phyloP scores from a whole-genome alignment of 441 rosid genomes.

The Gossypium laxum region DNA sequence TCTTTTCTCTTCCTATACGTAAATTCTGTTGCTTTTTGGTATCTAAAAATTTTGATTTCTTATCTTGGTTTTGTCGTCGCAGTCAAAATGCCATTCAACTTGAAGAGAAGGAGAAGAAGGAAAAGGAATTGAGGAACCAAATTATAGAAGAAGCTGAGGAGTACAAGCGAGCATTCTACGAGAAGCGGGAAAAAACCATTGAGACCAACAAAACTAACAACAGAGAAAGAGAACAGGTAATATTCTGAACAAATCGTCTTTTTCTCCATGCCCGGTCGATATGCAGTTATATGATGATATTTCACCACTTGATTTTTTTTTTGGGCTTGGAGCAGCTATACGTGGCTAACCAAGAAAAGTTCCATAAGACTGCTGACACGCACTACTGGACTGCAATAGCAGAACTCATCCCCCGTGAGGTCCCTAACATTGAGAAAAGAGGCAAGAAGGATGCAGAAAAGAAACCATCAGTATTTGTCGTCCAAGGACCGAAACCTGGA shows the following conservation, averaged over 20 bases:
- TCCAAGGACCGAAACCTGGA: slow-evolving; percentile 49
- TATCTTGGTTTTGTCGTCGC: slow-evolving; percentile 11
- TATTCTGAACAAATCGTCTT: background rate
- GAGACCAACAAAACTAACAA: slow-evolving; percentile 51
- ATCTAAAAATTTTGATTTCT: background rate
- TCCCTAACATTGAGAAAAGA: slow-evolving; percentile 55
- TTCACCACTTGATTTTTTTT: background rate
- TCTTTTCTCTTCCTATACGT: background rate
- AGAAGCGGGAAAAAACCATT: slow-evolving; percentile 51
- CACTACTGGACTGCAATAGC: slow-evolving; percentile 76
- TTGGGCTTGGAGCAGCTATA: slow-evolving; percentile 33
- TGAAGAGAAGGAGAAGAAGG: slow-evolving; percentile 73
- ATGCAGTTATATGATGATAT: background rate
- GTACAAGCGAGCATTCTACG: slow-evolving; percentile 46
- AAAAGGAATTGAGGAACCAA: slow-evolving; percentile 63
- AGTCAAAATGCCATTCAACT: slow-evolving; percentile 62
- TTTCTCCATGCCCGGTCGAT: background rate
- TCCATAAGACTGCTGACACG: slow-evolving; percentile 59
- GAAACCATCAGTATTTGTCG: slow-evolving; percentile 27
- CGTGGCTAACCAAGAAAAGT: slow-evolving; percentile 64
- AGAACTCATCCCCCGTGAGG: slow-evolving; percentile 59
- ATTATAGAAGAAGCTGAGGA: slow-evolving; percentile 57
- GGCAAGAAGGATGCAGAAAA: slow-evolving; percentile 44
- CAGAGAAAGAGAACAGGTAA: slow-evolving; percentile 68
- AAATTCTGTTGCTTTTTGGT: background rate